A percentile compares a stretch with the other conserved stretches of the same genome.
Evolutionary conservation across 345 rosid species (phyloP).

Genomic region (Excoecaria agallocha): DNA sequence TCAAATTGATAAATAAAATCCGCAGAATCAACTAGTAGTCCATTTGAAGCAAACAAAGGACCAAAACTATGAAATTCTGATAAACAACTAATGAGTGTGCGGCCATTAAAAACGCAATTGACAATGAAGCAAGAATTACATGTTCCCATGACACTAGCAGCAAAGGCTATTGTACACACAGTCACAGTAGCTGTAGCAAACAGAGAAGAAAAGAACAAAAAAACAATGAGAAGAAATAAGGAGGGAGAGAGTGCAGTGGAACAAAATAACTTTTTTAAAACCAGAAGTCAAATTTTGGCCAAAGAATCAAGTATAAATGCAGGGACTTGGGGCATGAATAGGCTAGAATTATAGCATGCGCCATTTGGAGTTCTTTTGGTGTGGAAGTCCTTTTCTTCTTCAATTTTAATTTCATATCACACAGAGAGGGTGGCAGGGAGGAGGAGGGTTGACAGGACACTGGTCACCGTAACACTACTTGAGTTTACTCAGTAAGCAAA

Average conservation of each 20-base stretch:
- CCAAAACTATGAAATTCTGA: background rate
- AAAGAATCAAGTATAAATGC: too few species aligned
- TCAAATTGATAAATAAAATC: background rate
- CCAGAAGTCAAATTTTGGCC: too few species aligned
- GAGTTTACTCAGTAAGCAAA: background rate
- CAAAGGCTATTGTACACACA: too few species aligned
- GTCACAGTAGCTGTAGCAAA: too few species aligned
- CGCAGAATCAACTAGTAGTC: background rate
- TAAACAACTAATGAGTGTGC: background rate
- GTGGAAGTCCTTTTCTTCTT: too few species aligned
- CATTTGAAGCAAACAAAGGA: background rate
- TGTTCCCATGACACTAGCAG: background rate
- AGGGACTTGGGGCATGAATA: too few species aligned
- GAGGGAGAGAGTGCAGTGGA: too few species aligned
- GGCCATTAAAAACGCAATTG: background rate
- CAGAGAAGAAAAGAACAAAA: too few species aligned
- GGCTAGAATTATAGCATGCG: too few species aligned
- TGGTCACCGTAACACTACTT: background rate
- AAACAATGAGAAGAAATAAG: too few species aligned
- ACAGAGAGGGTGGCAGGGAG: background rate
- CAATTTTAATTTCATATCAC: background rate
- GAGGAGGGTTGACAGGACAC: background rate
- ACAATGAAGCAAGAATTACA: background rate
- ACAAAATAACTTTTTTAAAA: too few species aligned
- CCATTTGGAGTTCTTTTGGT: too few species aligned